Conservation (phyloP, 2,329 filamentous ascomycete species). For the Basipetospora chlamydospora region DNA sequence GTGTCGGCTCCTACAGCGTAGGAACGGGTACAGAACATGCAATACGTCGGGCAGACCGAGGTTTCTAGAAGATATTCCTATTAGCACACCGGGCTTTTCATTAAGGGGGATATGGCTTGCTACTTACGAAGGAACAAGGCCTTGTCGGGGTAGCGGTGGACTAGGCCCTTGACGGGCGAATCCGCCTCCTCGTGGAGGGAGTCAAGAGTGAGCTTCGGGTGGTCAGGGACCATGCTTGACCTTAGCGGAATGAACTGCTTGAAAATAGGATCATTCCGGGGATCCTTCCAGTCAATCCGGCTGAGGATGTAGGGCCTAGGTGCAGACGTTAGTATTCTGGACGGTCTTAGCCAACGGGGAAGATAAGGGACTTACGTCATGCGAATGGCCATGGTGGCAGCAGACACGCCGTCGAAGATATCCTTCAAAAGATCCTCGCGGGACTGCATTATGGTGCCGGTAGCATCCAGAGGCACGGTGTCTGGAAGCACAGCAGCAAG, state of each 20-base stretch:
- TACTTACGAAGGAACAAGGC: slow-evolving; percentile 43
- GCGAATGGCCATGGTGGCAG: slow-evolving; percentile 44
- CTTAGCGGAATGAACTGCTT: slow-evolving; percentile 45
- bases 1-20: slow-evolving; percentile 43
- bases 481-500: slow-evolving; percentile 34
- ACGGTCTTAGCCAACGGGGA: no score
- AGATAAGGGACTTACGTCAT: slow-evolving; percentile 37
- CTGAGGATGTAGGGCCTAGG: slow-evolving; percentile 41
- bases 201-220: slow-evolving; percentile 38
- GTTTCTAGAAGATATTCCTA: slow-evolving; percentile 24
- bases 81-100: not conserved
- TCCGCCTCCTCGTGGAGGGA: slow-evolving; percentile 43
- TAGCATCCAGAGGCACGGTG: slow-evolving; percentile 24
- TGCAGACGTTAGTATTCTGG: not conserved
- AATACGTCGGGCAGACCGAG: slow-evolving; percentile 48
- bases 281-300: slow-evolving; percentile 42
- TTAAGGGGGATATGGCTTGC: not conserved
- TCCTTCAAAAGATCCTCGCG: slow-evolving; percentile 40
- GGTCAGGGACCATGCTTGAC: slow-evolving; percentile 37
- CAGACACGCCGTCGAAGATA: slow-evolving; percentile 33
- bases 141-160: slow-evolving; percentile 51
- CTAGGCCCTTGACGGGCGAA: slow-evolving; percentile 39
- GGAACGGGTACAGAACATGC: slow-evolving; percentile 46
- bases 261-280: slow-evolving; percentile 43
- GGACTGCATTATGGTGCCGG: slow-evolving; percentile 21